Evolutionary conservation across 2,329 filamentous ascomycete genomes (phyloP).

Genomic region (Ceratocystis albifundus): DNA sequence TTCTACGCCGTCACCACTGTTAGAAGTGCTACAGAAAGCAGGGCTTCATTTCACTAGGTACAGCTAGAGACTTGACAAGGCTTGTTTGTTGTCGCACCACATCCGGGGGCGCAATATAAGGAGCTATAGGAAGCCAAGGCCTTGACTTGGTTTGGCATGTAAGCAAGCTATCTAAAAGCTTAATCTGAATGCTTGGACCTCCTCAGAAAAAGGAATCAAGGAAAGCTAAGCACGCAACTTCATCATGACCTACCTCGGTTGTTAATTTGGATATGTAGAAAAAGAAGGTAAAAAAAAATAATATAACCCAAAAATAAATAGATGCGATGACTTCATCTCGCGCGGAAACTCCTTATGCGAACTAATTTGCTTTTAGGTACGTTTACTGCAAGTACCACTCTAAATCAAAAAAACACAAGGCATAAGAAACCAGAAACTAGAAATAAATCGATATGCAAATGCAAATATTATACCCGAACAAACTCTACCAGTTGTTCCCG

Average conservation of each 20-base stretch:
- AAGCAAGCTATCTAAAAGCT: not conserved
- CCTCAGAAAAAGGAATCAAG: not conserved
- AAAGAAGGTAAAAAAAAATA: not conserved
- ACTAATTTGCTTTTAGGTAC: slow-evolving; percentile 1
- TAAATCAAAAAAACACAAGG: not conserved
- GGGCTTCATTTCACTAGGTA: not conserved
- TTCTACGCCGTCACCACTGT: not conserved
- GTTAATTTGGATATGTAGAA: not conserved
- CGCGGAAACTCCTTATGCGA: not conserved
- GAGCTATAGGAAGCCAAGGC: not conserved
- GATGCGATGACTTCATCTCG: not conserved
- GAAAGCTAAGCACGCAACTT: not conserved
- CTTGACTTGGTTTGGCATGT: not conserved
- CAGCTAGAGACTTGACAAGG: not conserved
- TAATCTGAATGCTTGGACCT: not conserved
- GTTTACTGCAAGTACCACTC: not conserved
- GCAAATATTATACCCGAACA: not conserved
- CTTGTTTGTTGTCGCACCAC: not conserved
- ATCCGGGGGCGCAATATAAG: not conserved
- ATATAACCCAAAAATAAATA: not conserved
- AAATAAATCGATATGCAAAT: slow-evolving; percentile 9
- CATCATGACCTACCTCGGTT: not conserved
- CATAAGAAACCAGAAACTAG: not conserved
- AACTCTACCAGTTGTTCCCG: not conserved
- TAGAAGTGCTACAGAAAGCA: not conserved